These are phyloP conservation scores for Jacaranda copaia DNA, from an alignment of 257 asterid genomes.

Conservation along the genomic window DNA sequence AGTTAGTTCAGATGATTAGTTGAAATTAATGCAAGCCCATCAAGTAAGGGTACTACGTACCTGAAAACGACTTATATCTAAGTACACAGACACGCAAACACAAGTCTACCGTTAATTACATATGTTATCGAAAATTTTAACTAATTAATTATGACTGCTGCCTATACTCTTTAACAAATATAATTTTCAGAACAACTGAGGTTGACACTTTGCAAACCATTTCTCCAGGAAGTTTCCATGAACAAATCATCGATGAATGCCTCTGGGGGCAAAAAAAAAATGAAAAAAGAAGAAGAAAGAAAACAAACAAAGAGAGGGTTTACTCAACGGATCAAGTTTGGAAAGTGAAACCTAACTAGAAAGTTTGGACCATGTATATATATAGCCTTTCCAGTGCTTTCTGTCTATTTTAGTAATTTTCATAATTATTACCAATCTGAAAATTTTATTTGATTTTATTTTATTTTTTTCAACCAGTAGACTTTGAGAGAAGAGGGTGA, in stretches of 20 bases:
- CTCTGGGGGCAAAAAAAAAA: background rate
- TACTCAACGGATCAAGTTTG: conserved; percentile 38
- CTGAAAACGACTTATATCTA: conserved; percentile 13
- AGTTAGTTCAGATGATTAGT: conserved; percentile 32
- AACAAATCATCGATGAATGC: too few relatives aligned
- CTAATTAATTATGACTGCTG: background rate
- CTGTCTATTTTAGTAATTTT: background rate
- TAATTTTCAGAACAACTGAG: background rate
- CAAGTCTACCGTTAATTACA: background rate
- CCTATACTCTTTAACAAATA: background rate
- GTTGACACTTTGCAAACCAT: background rate
- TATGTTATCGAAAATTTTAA: background rate
- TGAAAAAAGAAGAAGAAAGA: background rate
- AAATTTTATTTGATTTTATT: background rate
- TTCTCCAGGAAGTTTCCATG: too few relatives aligned
- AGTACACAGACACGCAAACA: conserved; percentile 31
- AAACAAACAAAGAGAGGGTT: background rate
- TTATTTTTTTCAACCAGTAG: conserved; percentile 16
- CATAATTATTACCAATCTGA: background rate
- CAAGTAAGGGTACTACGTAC: conserved; percentile 20
- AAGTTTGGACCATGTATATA: background rate
- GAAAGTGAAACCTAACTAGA: conserved; percentile 40
- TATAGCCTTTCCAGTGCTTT: background rate
- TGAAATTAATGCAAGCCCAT: conserved; percentile 28
- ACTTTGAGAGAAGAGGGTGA: conserved; percentile 35